phyloP scores from a whole-genome alignment of 306 rosid species.

The Sophora flavescens region DNA sequence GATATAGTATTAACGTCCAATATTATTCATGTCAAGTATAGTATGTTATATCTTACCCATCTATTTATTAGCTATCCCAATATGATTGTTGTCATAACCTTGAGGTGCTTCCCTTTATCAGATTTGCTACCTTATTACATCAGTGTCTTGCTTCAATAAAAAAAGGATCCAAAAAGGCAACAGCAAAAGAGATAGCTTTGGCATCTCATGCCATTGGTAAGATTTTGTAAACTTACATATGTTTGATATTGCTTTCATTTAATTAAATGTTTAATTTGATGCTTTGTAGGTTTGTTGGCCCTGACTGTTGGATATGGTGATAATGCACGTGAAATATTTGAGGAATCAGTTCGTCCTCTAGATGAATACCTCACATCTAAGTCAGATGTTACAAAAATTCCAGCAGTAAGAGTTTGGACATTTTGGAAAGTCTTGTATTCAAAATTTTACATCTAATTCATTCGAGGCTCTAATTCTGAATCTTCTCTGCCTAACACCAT shows the following conservation, averaged over 20 bases:
- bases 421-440: constrained; percentile 14
- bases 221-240: constrained; percentile 24
- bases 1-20: neutral
- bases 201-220: constrained; percentile 81
- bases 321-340: constrained; percentile 75
- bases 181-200: constrained; percentile 70
- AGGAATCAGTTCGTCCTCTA: constrained; percentile 62
- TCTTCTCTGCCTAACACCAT: constrained; percentile 9
- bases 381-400: constrained; percentile 53
- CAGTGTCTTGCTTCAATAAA: constrained; percentile 73
- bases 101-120: constrained; percentile 41
- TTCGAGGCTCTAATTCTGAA: neutral
- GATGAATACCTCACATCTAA: constrained; percentile 68
- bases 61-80: neutral
- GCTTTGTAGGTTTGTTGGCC: constrained; percentile 68
- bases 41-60: constrained; percentile 4
- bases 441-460: neutral
- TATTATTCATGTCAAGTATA: neutral
- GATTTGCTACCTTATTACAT: constrained; percentile 81
- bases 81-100: constrained; percentile 27
- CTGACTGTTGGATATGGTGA: constrained; percentile 74
- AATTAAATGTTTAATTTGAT: constrained; percentile 25
- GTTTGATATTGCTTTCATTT: neutral
- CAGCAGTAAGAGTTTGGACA: constrained; percentile 52
- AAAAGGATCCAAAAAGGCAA: constrained; percentile 73